Conservation (phyloP, 768 basidiomycete genomes). For the Ramaria rubella region DNA sequence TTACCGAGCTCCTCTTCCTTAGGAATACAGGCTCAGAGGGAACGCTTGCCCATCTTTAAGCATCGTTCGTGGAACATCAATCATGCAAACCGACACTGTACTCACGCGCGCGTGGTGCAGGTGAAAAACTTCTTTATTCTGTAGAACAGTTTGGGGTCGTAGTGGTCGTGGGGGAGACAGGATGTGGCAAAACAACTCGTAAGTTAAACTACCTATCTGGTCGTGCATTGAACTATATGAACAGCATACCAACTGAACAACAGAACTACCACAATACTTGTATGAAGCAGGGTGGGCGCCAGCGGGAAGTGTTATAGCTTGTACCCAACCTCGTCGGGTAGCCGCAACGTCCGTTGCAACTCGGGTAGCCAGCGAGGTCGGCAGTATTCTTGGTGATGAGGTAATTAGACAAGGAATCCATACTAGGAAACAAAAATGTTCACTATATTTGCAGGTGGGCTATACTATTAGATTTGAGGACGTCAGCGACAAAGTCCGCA, state of each 20-base stretch:
- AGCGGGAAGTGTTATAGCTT: constrained; percentile 78
- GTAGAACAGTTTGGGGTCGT: constrained; percentile 78
- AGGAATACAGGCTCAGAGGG: constrained; percentile 69
- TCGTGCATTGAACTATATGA: no score
- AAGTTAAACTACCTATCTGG: no score
- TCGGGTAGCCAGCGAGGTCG: constrained; percentile 90
- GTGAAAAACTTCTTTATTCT: constrained; percentile 72
- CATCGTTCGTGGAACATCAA: constrained; percentile 47
- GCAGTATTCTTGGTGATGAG: constrained; percentile 82
- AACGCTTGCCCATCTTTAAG: constrained; percentile 83
- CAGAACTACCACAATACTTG: constrained; percentile 94
- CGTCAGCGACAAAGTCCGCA: constrained; percentile 74
- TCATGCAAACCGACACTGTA: constrained; percentile 1
- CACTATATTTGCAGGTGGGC: constrained; percentile 59
- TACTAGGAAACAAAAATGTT: not conserved
- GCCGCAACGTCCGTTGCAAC: constrained; percentile 92
- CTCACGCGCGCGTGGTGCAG: constrained; percentile 31
- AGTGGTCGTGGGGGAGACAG: constrained; percentile 92
- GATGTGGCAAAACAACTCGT: constrained; percentile 98
- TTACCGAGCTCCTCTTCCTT: constrained; percentile 48
- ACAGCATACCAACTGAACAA: no score
- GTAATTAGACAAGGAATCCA: not conserved
- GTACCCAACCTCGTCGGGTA: constrained; percentile 88
- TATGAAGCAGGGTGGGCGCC: constrained; percentile 89
- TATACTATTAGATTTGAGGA: constrained; percentile 98